phyloP scores from a whole-genome alignment of 2,329 filamentous ascomycete genomes.

The Xylariomycetidae sp. region DNA sequence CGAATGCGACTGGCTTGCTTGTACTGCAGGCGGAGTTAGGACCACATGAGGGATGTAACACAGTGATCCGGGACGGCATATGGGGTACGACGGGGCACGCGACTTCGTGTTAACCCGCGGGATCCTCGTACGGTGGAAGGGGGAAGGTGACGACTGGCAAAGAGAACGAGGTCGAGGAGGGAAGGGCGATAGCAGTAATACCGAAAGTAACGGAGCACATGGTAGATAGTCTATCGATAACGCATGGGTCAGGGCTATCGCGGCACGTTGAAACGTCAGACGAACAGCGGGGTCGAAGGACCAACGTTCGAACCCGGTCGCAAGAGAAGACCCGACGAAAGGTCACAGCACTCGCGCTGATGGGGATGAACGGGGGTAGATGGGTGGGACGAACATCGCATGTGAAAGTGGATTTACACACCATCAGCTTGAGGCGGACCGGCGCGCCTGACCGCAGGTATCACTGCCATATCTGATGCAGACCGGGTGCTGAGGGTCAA shows the following conservation, averaged over 20 bases:
- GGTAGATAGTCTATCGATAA: conserved; percentile 6
- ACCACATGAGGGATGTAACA: no score
- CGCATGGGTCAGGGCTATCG: not conserved
- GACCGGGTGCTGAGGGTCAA: conserved; percentile 19
- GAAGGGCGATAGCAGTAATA: not conserved
- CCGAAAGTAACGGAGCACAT: not conserved
- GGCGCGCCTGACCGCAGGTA: conserved; percentile 20
- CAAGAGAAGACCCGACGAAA: not conserved
- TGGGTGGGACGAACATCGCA: conserved; percentile 6
- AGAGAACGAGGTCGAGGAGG: not conserved
- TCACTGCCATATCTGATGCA: conserved; percentile 13
- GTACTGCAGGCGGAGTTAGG: no score
- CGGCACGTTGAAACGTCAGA: conserved; percentile 2
- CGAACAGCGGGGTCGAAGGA: conserved; percentile 3
- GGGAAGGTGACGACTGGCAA: no score
- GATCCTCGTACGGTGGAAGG: no score
- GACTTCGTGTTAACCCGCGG: no score
- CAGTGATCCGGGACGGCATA: no score
- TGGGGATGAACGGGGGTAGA: no score
- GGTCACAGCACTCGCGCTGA: not conserved
- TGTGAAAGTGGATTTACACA: conserved; percentile 26
- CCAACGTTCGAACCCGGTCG: no score
- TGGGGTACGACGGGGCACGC: no score
- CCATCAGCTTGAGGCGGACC: conserved; percentile 12
- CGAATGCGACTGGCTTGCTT: no score